A percentile compares a stretch with the other conserved stretches of the same genome.
Conservation (phyloP, 2,329 filamentous ascomycete genomes). For the Penicillium frequentans region DNA sequence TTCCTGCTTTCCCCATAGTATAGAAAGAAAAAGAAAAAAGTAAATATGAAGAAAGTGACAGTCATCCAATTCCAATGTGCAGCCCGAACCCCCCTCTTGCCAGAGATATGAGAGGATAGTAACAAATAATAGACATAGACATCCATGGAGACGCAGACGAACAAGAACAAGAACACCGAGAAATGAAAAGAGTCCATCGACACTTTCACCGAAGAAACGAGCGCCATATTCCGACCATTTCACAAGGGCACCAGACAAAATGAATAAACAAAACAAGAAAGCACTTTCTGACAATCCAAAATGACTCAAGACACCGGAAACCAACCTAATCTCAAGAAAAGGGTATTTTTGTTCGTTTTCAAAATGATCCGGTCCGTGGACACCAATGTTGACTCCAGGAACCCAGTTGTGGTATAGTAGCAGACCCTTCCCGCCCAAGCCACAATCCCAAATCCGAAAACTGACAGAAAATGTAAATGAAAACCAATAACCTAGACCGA, state of each 20-base stretch:
- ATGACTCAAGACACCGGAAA: not conserved
- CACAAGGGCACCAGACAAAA: not conserved
- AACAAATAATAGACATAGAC: not conserved
- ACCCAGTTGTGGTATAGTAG: conserved; percentile 18
- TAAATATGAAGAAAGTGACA: not conserved
- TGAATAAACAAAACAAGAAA: not conserved
- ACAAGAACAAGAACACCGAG: conserved; percentile 2
- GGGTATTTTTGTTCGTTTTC: not conserved
- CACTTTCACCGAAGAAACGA: not conserved
- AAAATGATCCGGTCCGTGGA: conserved; percentile 2
- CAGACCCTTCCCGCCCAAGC: conserved; percentile 27
- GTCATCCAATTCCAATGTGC: conserved; percentile 2
- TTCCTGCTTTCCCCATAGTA: not conserved
- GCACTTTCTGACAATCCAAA: not conserved
- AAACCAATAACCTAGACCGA: conserved; percentile 3
- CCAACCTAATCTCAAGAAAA: not conserved
- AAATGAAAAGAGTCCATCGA: conserved; percentile 3
- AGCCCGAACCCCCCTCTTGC: not conserved
- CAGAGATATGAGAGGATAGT: not conserved
- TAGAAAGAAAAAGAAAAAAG: not conserved
- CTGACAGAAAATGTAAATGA: conserved; percentile 1
- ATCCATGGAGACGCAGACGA: not conserved
- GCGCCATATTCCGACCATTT: conserved; percentile 5
- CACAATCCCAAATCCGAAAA: conserved; percentile 22
- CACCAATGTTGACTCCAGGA: conserved; percentile 27